Conservation (phyloP, 768 basidiomycete species). For the Suillus cothurnatus region DNA sequence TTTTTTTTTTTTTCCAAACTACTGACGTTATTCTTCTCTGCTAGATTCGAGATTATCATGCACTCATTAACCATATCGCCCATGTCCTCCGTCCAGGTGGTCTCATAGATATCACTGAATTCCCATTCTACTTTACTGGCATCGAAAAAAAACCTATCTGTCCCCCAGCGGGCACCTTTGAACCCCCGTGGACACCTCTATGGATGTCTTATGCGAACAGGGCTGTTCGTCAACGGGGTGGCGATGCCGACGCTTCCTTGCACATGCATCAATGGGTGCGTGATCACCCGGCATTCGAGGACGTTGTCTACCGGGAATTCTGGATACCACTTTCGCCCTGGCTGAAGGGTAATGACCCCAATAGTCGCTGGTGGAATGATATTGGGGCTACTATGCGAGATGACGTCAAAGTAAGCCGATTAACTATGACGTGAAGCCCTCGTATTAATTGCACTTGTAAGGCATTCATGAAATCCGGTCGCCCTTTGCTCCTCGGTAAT, state of each 20-base stretch:
- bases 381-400: slow-evolving; percentile 53
- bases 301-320: slow-evolving; percentile 56
- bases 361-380: slow-evolving; percentile 39
- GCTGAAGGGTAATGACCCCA: slow-evolving; percentile 27
- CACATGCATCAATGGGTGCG: slow-evolving; percentile 57
- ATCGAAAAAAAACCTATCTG: slow-evolving; percentile 45
- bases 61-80: slow-evolving; percentile 65
- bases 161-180: slow-evolving; percentile 43
- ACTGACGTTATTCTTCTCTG: slow-evolving; percentile 16
- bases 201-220: slow-evolving; percentile 59
- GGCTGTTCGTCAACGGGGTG: slow-evolving; percentile 60
- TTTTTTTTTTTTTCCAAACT: slow-evolving; percentile 10
- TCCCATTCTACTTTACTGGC: slow-evolving; percentile 68
- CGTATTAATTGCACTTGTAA: slow-evolving; percentile 36
- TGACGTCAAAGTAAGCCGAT: slow-evolving; percentile 52
- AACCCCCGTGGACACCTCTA: slow-evolving; percentile 59
- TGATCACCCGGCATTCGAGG: slow-evolving; percentile 58
- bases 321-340: slow-evolving; percentile 67
- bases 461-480: slow-evolving; percentile 65
- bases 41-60: slow-evolving; percentile 70
- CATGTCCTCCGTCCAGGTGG: slow-evolving; percentile 72
- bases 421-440: background rate
- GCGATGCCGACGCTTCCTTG: slow-evolving; percentile 61
- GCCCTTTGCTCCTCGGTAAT: slow-evolving; percentile 67
- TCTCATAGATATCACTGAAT: slow-evolving; percentile 66